These are phyloP conservation scores for Micromonas commoda DNA, from an alignment of 139 green algal genomes.

Conservation along the genomic window DNA sequence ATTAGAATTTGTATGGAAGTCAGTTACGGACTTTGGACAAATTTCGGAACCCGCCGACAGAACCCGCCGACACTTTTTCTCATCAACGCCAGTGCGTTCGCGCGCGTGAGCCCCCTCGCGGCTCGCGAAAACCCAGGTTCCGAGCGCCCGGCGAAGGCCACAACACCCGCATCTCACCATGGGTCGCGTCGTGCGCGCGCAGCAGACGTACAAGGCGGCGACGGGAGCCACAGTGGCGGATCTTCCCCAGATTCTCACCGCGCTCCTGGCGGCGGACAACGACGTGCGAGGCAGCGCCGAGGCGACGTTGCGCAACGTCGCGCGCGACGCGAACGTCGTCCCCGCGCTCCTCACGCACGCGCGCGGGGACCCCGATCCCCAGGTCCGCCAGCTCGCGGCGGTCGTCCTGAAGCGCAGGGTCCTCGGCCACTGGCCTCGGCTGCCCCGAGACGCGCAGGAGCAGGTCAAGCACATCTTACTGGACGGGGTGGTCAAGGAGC, in stretches of 20 bases:
- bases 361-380: constrained; percentile 21
- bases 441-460: neutral
- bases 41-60: no score
- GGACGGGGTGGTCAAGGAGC: constrained; percentile 44
- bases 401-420: constrained; percentile 52
- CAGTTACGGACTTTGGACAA: no score
- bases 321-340: constrained; percentile 36
- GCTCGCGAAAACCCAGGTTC: no score
- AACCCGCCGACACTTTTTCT: no score
- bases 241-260: neutral
- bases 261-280: neutral
- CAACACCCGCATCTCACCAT: no score
- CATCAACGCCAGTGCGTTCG: no score
- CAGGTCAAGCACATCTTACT: constrained; percentile 42
- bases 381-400: constrained; percentile 51
- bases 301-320: neutral
- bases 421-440: constrained; percentile 40
- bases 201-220: no score
- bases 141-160: no score
- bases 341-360: constrained; percentile 43
- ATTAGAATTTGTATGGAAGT: no score
- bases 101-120: no score
- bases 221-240: neutral
- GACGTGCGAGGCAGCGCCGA: neutral
- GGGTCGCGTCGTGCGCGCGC: no score